These are phyloP conservation scores for Balansia obtecta DNA, from an alignment of 2,329 filamentous ascomycete genomes.

Conservation along the genomic window DNA sequence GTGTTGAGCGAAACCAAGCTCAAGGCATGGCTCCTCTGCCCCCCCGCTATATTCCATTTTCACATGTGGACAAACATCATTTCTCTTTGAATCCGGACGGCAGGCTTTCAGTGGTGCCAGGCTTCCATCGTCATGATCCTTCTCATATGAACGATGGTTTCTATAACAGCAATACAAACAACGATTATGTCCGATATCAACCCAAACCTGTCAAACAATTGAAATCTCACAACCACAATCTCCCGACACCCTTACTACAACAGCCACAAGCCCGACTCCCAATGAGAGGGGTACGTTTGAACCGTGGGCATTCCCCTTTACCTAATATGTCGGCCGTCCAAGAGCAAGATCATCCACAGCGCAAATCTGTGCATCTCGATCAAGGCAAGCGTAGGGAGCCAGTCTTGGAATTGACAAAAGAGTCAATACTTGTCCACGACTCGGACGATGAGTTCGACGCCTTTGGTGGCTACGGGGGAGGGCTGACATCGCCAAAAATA, in stretches of 20 bases:
- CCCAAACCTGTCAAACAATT: slow-evolving; percentile 10
- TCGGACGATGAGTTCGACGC: slow-evolving; percentile 15
- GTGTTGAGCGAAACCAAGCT: neutral
- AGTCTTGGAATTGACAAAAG: slow-evolving; percentile 9
- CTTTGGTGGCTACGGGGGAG: slow-evolving; percentile 12
- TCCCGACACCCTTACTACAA: slow-evolving; percentile 9
- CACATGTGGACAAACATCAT: slow-evolving; percentile 1
- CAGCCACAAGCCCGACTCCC: slow-evolving; percentile 23
- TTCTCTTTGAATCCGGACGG: slow-evolving; percentile 5
- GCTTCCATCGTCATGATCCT: slow-evolving; percentile 13
- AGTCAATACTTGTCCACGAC: slow-evolving; percentile 10
- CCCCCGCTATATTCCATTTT: neutral
- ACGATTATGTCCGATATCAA: slow-evolving; percentile 9
- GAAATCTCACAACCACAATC: slow-evolving; percentile 8
- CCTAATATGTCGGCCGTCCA: slow-evolving; percentile 1
- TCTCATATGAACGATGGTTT: slow-evolving; percentile 23
- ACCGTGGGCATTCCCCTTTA: slow-evolving; percentile 1
- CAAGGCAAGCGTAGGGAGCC: slow-evolving; percentile 11
- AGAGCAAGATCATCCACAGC: neutral
- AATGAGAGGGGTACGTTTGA: slow-evolving; percentile 18
- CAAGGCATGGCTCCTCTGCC: neutral
- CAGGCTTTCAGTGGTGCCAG: slow-evolving; percentile 20
- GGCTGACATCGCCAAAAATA: slow-evolving; percentile 12
- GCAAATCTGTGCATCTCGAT: slow-evolving; percentile 8
- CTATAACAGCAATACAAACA: slow-evolving; percentile 13